phyloP scores from a whole-genome alignment of 1,284 basidiomycete species.

The Cystobasidium pallidum region DNA sequence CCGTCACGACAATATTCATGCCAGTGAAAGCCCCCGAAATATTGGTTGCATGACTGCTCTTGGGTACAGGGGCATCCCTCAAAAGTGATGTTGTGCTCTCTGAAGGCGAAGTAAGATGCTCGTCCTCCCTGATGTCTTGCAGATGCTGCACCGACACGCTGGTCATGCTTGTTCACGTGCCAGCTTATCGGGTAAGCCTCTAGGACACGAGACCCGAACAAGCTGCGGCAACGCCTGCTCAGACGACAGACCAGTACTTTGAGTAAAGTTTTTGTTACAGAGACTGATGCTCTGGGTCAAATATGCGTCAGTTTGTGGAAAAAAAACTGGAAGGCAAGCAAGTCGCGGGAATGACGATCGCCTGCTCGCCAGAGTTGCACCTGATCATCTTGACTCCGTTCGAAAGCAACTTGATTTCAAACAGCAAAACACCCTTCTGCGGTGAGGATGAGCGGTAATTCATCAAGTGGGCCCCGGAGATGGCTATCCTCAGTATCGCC shows the following conservation, averaged over 20 bases:
- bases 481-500: slow-evolving; percentile 1
- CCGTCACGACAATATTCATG: slow-evolving; percentile 31
- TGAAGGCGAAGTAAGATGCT: slow-evolving; percentile 21
- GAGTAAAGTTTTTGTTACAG: too few species aligned
- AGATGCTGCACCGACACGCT: neutral
- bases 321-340: neutral
- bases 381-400: neutral
- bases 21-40: neutral
- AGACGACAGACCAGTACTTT: neutral
- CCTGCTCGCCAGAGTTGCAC: neutral
- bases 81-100: slow-evolving; percentile 19
- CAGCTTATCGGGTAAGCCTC: neutral
- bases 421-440: neutral
- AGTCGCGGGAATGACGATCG: neutral
- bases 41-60: neutral
- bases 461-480: neutral
- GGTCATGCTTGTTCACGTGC: slow-evolving; percentile 23
- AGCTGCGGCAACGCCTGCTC: neutral
- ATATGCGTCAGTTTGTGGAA: neutral
- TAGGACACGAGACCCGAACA: neutral
- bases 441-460: slow-evolving; percentile 3
- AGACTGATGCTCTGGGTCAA: neutral
- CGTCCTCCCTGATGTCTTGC: slow-evolving; percentile 17
- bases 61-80: neutral
- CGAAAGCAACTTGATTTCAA: neutral